These are phyloP conservation scores for Trichosporon faecale DNA, from an alignment of 1,284 basidiomycete genomes.

Conservation along the genomic window DNA sequence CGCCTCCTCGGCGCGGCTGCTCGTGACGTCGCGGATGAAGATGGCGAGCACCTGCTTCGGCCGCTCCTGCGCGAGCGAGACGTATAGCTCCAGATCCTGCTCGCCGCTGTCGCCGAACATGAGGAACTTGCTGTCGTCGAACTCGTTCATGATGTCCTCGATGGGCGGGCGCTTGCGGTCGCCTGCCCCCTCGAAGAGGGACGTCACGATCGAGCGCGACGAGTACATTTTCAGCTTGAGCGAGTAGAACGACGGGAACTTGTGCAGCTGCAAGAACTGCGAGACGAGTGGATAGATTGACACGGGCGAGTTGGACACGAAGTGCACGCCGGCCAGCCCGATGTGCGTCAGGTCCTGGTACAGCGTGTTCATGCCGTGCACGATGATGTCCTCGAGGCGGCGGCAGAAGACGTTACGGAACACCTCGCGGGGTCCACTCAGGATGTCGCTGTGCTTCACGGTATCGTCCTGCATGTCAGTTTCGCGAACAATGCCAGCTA, in stretches of 20 bases:
- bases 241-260: conserved; percentile 55
- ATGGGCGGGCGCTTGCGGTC: conserved; percentile 75
- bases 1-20: conserved; percentile 25
- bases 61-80: conserved; percentile 64
- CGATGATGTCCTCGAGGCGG: conserved; percentile 66
- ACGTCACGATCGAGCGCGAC: conserved; percentile 72
- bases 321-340: conserved; percentile 73
- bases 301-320: conserved; percentile 87
- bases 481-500: neutral
- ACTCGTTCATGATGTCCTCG: conserved; percentile 67
- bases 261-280: conserved; percentile 70
- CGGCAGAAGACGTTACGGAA: conserved; percentile 61
- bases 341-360: conserved; percentile 64
- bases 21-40: conserved; percentile 70
- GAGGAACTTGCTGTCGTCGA: conserved; percentile 70
- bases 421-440: conserved; percentile 67
- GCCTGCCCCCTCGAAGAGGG: conserved; percentile 66
- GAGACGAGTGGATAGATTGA: conserved; percentile 76
- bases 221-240: conserved; percentile 73
- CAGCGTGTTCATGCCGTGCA: conserved; percentile 83
- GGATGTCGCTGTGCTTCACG: conserved; percentile 72
- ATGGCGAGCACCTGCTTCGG: conserved; percentile 61
- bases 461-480: conserved; percentile 68
- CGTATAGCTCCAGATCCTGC: conserved; percentile 82
- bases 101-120: conserved; percentile 84